phyloP scores from a whole-genome alignment of 768 basidiomycete genomes.

The Lyophyllum shimeji region DNA sequence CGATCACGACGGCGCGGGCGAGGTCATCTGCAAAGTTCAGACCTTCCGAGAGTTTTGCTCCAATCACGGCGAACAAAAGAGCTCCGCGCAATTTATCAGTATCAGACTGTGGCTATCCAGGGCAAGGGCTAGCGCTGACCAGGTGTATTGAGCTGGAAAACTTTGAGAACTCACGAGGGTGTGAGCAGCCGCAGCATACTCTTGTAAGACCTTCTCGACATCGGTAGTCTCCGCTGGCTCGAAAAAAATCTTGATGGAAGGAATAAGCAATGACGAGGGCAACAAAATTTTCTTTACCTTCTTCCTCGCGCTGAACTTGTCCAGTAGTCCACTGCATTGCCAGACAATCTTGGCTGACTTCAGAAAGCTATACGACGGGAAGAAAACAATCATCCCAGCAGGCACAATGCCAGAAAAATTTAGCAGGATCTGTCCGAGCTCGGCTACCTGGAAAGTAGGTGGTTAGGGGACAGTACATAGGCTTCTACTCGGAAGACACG shows the following conservation, averaged over 20 bases:
- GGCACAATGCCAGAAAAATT: slow-evolving; percentile 81
- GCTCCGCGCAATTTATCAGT: slow-evolving; percentile 57
- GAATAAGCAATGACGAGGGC: not conserved
- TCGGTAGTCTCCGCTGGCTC: slow-evolving; percentile 75
- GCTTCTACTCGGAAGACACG: slow-evolving; percentile 23
- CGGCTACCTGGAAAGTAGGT: slow-evolving; percentile 52
- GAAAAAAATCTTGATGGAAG: slow-evolving; percentile 69
- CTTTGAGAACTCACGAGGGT: slow-evolving; percentile 5
- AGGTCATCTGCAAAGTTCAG: slow-evolving; percentile 75
- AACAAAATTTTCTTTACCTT: slow-evolving; percentile 42
- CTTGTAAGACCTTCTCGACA: slow-evolving; percentile 74
- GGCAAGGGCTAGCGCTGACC: too few relatives aligned
- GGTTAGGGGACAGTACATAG: not conserved
- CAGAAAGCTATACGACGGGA: slow-evolving; percentile 89
- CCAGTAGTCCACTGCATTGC: slow-evolving; percentile 59
- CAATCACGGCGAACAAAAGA: slow-evolving; percentile 90
- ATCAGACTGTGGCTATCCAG: slow-evolving; percentile 6
- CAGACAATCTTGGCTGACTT: slow-evolving; percentile 66
- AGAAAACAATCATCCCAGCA: slow-evolving; percentile 89
- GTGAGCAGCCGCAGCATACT: slow-evolving; percentile 59
- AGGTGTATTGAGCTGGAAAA: not conserved
- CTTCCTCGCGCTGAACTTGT: slow-evolving; percentile 70
- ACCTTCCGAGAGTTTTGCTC: slow-evolving; percentile 97
- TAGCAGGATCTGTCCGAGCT: slow-evolving; percentile 81
- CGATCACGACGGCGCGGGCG: slow-evolving; percentile 81